Percentiles rank a stretch among this genome's conserved stretches.
These are phyloP conservation scores for Dimocarpus longan DNA, from an alignment of 345 rosid species.

Conservation along the genomic window DNA sequence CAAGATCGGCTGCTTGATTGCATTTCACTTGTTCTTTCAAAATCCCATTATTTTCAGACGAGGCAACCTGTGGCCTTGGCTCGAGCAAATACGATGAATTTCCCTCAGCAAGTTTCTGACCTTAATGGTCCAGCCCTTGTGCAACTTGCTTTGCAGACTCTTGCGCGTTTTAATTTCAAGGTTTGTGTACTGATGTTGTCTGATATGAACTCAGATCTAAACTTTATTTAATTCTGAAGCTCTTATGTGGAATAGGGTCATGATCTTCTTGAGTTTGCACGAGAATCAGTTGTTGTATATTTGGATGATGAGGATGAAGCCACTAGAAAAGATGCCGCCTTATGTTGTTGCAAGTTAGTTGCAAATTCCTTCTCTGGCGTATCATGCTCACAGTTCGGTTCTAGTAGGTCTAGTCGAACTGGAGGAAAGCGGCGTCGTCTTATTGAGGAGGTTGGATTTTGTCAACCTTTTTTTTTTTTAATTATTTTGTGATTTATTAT, in stretches of 20 bases:
- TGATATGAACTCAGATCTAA: conserved; percentile 8
- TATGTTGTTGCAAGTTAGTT: conserved; percentile 88
- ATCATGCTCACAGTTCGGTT: conserved; percentile 54
- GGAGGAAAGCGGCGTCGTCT: conserved; percentile 83
- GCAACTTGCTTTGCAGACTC: conserved; percentile 97
- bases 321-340: conserved; percentile 89
- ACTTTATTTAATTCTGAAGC: conserved; percentile 24
- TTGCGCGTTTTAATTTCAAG: conserved; percentile 92
- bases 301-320: conserved; percentile 92
- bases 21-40: conserved; percentile 85
- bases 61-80: conserved; percentile 57
- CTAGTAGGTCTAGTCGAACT: conserved; percentile 71
- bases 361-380: conserved; percentile 75
- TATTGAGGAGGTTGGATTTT: conserved; percentile 76
- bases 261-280: conserved; percentile 90
- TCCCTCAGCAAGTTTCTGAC: conserved; percentile 67
- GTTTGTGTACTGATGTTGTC: conserved; percentile 37
- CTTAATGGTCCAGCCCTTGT: conserved; percentile 68
- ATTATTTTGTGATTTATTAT: conserved; percentile 10
- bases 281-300: conserved; percentile 84
- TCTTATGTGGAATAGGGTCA: conserved; percentile 55
- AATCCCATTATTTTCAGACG: conserved; percentile 66
- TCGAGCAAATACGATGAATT: conserved; percentile 57
- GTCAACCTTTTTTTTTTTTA: neutral
- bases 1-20: conserved; percentile 85